Evolutionary conservation across 768 basidiomycete genomes (phyloP).

Genomic region (Pseudohyphozyma bogoriensis): DNA sequence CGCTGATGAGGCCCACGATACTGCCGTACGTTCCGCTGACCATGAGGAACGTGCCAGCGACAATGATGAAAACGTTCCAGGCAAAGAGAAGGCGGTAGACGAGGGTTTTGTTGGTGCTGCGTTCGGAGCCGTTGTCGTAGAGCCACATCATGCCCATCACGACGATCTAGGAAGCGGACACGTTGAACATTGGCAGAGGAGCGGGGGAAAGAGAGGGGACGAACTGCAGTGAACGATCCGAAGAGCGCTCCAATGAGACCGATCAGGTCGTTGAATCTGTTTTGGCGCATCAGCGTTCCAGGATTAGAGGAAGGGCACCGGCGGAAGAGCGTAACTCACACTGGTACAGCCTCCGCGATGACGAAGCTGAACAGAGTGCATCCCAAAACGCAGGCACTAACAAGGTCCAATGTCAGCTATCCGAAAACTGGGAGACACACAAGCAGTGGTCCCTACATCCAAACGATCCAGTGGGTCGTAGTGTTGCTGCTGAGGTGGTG

Average conservation of each 20-base stretch:
- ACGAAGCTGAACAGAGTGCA: constrained; percentile 31
- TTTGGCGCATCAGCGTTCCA: too few species aligned
- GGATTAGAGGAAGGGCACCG: background rate
- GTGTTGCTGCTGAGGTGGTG: constrained; percentile 25
- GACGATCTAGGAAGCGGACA: background rate
- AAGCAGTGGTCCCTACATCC: too few species aligned
- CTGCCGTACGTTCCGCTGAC: constrained; percentile 25
- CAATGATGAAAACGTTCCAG: constrained; percentile 22
- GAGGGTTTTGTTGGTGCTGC: background rate
- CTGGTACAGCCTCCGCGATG: constrained; percentile 29
- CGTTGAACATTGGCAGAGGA: background rate
- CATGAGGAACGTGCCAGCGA: constrained; percentile 26
- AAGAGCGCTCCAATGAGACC: constrained; percentile 30
- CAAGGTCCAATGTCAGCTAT: too few species aligned
- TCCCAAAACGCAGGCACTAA: too few species aligned
- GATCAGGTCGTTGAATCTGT: background rate
- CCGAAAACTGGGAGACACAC: too few species aligned
- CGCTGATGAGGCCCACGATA: constrained; percentile 6
- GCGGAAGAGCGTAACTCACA: constrained; percentile 20
- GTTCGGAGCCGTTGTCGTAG: constrained; percentile 12
- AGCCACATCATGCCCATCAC: constrained; percentile 22
- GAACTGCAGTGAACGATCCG: constrained; percentile 21
- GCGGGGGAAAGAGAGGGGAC: background rate
- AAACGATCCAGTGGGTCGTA: constrained; percentile 25
- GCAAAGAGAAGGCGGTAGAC: constrained; percentile 6